Evolutionary conservation across 2,329 filamentous ascomycete genomes (phyloP).

Genomic region (Xylaria sp.): DNA sequence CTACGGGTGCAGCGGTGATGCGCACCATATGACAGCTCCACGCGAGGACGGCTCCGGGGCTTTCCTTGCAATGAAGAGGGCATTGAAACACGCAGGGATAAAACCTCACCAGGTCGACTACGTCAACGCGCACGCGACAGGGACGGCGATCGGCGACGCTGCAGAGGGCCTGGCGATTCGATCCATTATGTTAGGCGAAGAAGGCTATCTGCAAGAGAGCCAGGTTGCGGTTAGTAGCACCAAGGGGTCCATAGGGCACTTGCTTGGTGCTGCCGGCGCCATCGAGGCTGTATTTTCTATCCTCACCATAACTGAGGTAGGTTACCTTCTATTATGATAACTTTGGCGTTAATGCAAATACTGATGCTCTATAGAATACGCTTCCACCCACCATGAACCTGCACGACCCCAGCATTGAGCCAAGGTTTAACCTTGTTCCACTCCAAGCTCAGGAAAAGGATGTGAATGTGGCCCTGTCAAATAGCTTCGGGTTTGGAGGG

Average conservation of each 20-base stretch:
- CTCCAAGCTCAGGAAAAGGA: conserved; percentile 70
- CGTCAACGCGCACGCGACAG: conserved; percentile 94
- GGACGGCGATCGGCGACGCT: conserved; percentile 81
- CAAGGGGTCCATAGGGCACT: conserved; percentile 89
- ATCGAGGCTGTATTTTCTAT: conserved; percentile 88
- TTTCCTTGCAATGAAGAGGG: conserved; percentile 81
- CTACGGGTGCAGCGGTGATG: conserved; percentile 90
- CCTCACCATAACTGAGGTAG: conserved; percentile 77
- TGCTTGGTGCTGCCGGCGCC: conserved; percentile 89
- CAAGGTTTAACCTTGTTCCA: conserved; percentile 86
- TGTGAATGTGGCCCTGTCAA: conserved; percentile 80
- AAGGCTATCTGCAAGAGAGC: conserved; percentile 65
- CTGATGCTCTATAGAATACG: conserved; percentile 60
- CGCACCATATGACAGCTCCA: conserved; percentile 92
- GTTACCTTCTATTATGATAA: conserved; percentile 37
- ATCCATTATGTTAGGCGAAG: conserved; percentile 73
- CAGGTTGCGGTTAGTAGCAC: conserved; percentile 88
- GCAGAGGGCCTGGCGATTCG: conserved; percentile 88
- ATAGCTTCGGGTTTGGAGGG: conserved; percentile 97
- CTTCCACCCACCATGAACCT: conserved; percentile 90
- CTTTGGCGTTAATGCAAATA: neutral
- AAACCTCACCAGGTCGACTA: conserved; percentile 79
- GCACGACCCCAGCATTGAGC: conserved; percentile 66
- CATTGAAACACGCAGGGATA: conserved; percentile 73
- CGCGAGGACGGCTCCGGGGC: conserved; percentile 82